Evolutionary conservation across 805 yeast species (phyloP), one percentile per base, ranked within the genome.

Genomic region (Pachysolen tannophilus): DNA sequence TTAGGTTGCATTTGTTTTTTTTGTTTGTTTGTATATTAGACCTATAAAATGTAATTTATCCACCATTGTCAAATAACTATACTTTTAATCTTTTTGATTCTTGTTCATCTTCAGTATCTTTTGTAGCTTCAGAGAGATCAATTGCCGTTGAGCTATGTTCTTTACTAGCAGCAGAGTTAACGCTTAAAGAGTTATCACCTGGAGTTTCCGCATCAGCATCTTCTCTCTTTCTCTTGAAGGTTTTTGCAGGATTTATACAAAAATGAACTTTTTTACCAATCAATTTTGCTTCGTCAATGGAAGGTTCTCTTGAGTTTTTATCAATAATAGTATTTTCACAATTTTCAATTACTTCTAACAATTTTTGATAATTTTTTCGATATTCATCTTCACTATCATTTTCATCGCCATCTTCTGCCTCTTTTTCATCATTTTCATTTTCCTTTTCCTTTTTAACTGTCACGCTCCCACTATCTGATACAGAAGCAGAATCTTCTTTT

Each of bases 241-340:
- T 29, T 24, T 51, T 52, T 11, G 48, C 23, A 5, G 92, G 92
- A 43, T 77, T 75, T 32, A 76, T 56, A 35, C 80, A 71, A 44
- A 67, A 77, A 39, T 75, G 77, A 9, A 78, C 68, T 52, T 77
- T 81, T 30, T 72, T 75, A 35, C 78, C 84, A 20, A 81, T 76
- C 15, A 52, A 52, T 28, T 69, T 75, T 6, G 84, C 81, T 35
- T 73, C 80, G 34, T 80, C 83, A 29, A 72, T 63, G 2, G 76
- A 56, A 0, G 82, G 72, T 29, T 66, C 61, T 1, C 63, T 49
- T 2, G 55, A 55, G 39, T 64, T 62, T n/a, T n/a, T n/a, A n/a
- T n/a, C n/a, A n/a, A n/a, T n/a, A 5, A 82, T 66, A 8, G 61
- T 41, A 3, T 49, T 53, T 15, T 70, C 63, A 48, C 90, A 82